These are phyloP conservation scores for Juglanconis sp. DNA, from an alignment of 2,329 filamentous ascomycete genomes.

Conservation along the genomic window DNA sequence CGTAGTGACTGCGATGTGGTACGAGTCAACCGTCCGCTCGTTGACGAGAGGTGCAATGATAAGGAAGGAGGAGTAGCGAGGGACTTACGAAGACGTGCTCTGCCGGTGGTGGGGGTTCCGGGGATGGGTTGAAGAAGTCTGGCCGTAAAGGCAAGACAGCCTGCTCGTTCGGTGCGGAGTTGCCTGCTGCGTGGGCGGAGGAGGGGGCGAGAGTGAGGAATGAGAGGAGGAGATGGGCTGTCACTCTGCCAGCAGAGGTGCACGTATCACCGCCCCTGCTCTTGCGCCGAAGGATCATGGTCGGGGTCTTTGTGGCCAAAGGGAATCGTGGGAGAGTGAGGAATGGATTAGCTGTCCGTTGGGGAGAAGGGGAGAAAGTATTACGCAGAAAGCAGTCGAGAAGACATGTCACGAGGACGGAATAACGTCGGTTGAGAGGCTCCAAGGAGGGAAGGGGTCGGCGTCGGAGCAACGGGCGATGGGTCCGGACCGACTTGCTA, in stretches of 20 bases:
- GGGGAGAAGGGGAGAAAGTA: background rate
- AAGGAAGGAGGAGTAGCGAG: background rate
- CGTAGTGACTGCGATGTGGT: constrained; percentile 56
- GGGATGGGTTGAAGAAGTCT: constrained; percentile 31
- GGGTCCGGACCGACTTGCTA: too few species aligned
- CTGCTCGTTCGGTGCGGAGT: constrained; percentile 33
- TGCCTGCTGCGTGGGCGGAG: constrained; percentile 31
- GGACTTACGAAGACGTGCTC: constrained; percentile 54
- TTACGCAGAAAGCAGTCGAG: background rate
- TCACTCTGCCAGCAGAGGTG: constrained; percentile 60
- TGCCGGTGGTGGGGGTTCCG: constrained; percentile 45
- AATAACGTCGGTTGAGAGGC: background rate
- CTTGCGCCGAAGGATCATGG: constrained; percentile 28
- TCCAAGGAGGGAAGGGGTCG: too few species aligned
- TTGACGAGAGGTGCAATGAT: background rate
- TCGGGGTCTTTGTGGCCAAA: background rate
- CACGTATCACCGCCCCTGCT: constrained; percentile 32
- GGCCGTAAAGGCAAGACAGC: constrained; percentile 41
- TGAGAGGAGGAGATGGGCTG: constrained; percentile 60
- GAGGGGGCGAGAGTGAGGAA: constrained; percentile 60
- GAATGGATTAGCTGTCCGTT: background rate
- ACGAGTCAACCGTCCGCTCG: background rate
- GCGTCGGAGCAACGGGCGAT: too few species aligned
- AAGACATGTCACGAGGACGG: background rate
- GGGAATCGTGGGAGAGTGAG: background rate